Percentiles rank a stretch among this genome's conserved stretches.
These are phyloP conservation scores for Neopestalotiopsis rosae DNA, from an alignment of 2,329 filamentous ascomycete species.

Conservation along the genomic window DNA sequence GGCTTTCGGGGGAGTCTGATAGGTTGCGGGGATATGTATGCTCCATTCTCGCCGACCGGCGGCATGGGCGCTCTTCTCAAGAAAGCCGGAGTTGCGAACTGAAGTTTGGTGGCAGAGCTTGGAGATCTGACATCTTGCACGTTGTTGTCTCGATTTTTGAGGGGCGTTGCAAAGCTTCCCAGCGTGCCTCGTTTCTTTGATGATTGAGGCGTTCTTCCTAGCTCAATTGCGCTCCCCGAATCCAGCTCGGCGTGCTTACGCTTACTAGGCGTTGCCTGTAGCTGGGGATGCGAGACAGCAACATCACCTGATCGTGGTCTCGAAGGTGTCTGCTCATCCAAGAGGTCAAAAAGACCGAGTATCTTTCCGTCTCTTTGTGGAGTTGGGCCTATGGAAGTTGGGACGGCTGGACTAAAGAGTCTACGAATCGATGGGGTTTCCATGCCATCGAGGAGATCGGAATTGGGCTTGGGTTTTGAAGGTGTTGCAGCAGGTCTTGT, in stretches of 20 bases:
- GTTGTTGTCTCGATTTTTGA: constrained; percentile 53
- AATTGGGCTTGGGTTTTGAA: constrained; percentile 40
- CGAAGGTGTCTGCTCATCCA: constrained; percentile 60
- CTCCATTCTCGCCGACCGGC: constrained; percentile 60
- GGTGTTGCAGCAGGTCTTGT: constrained; percentile 53
- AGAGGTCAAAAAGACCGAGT: constrained; percentile 77
- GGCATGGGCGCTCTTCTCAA: constrained; percentile 60
- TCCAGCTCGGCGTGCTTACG: constrained; percentile 36
- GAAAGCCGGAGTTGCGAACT: constrained; percentile 75
- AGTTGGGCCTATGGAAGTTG: constrained; percentile 74
- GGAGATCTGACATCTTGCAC: constrained; percentile 48
- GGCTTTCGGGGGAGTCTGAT: constrained; percentile 62
- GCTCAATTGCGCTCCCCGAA: constrained; percentile 35
- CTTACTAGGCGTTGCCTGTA: constrained; percentile 55
- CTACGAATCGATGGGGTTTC: constrained; percentile 63
- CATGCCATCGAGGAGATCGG: constrained; percentile 44
- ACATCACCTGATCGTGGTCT: constrained; percentile 45
- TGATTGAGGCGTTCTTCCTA: constrained; percentile 57
- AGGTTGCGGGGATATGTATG: constrained; percentile 54
- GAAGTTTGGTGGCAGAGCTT: constrained; percentile 57
- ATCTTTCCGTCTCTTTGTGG: constrained; percentile 80
- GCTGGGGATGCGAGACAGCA: constrained; percentile 35
- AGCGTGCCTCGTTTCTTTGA: constrained; percentile 65
- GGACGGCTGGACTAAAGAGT: constrained; percentile 63
- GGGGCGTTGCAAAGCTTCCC: constrained; percentile 70